Conservation (phyloP, 768 basidiomycete species). For the Gymnopilus dilepis region DNA sequence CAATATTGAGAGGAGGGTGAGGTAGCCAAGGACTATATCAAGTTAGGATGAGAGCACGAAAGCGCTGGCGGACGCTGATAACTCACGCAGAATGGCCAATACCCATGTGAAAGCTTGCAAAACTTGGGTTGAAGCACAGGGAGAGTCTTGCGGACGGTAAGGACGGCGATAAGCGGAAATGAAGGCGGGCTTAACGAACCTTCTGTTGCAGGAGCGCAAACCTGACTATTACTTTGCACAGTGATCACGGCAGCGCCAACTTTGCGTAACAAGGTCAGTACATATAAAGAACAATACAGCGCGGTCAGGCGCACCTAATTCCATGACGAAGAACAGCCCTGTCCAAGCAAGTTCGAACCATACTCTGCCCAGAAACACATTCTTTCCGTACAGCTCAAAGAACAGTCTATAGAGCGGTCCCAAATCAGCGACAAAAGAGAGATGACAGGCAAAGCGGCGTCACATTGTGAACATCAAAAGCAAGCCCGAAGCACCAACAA, state of each 20-base stretch:
- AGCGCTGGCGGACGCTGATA: not conserved
- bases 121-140: slow-evolving; percentile 59
- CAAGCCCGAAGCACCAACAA: slow-evolving; percentile 64
- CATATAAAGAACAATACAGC: not conserved
- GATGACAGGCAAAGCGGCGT: slow-evolving; percentile 36
- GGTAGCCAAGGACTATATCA: slow-evolving; percentile 60
- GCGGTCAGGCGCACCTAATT: slow-evolving; percentile 54
- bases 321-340: slow-evolving; percentile 57
- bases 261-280: slow-evolving; percentile 9
- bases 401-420: slow-evolving; percentile 53
- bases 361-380: slow-evolving; percentile 60
- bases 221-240: slow-evolving; percentile 23
- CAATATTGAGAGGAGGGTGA: slow-evolving; percentile 51
- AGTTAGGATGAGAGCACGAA: not conserved
- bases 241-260: slow-evolving; percentile 31
- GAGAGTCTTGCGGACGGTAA: slow-evolving; percentile 1
- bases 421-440: not conserved
- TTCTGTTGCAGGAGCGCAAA: slow-evolving; percentile 17
- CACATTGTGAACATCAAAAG: slow-evolving; percentile 64
- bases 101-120: slow-evolving; percentile 68
- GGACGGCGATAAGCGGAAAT: not conserved
- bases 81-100: slow-evolving; percentile 38
- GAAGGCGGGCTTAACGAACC: slow-evolving; percentile 12
- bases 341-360: slow-evolving; percentile 78
- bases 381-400: slow-evolving; percentile 57